Evolutionary conservation across 306 rosid genomes (phyloP).

Genomic region (Senna siamea): DNA sequence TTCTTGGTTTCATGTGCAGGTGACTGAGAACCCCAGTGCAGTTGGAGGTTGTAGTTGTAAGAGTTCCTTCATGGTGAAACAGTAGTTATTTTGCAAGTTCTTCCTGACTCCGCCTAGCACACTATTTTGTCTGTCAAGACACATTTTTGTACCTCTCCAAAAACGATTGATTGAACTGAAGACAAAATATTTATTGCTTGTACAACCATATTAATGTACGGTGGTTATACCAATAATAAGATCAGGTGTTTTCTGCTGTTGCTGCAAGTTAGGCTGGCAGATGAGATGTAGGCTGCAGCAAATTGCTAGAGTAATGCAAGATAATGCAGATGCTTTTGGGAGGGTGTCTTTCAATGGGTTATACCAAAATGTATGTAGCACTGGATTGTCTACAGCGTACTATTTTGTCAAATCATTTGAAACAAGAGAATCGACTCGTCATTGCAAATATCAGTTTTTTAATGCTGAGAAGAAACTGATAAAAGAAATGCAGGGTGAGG

Average conservation of each 20-base stretch:
- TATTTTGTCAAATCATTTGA: neutral
- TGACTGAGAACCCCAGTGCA: conserved; percentile 89
- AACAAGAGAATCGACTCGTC: neutral
- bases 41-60: conserved; percentile 97
- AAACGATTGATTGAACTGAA: conserved; percentile 23
- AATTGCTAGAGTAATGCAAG: neutral
- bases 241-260: conserved; percentile 37
- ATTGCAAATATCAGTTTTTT: neutral
- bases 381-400: neutral
- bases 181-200: conserved; percentile 25
- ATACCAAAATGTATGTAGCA: neutral
- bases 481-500: too few relatives aligned
- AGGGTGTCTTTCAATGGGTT: neutral
- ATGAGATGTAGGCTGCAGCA: too few relatives aligned
- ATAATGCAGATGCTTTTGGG: neutral
- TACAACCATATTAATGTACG: conserved; percentile 32
- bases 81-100: conserved; percentile 39
- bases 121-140: conserved; percentile 6
- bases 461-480: neutral
- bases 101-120: conserved; percentile 1
- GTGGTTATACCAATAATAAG: conserved; percentile 14
- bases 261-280: too few relatives aligned
- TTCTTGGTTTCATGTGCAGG: conserved; percentile 60
- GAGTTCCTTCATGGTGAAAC: conserved; percentile 92
- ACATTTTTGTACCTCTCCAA: conserved; percentile 27